A percentile compares a stretch with the other conserved stretches of the same genome.
Conservation (phyloP, 2,329 filamentous ascomycete species). For the Cucurbitaria berberidis region DNA sequence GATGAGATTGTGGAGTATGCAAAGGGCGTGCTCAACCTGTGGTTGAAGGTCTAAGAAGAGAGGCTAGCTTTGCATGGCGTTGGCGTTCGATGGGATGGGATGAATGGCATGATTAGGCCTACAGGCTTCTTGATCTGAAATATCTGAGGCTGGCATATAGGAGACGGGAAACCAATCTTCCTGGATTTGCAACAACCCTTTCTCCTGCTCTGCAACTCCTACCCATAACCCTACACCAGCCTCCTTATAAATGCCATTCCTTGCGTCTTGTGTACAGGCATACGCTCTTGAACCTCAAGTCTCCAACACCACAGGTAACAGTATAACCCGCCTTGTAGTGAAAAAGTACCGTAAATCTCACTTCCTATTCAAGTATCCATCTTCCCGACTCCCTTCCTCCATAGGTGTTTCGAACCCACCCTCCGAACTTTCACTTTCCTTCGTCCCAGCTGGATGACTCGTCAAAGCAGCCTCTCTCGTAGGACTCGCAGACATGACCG, state of each 20-base stretch:
- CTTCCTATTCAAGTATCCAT: not conserved
- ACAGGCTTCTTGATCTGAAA: not conserved
- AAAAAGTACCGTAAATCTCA: not conserved
- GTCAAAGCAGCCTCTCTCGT: conserved; percentile 11
- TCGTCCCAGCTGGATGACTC: conserved; percentile 6
- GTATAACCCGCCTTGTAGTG: not conserved
- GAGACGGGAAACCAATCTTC: conserved; percentile 4
- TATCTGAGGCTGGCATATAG: not conserved
- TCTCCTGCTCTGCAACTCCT: conserved; percentile 13
- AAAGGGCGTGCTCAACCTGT: conserved; percentile 64
- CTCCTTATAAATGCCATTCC: not conserved
- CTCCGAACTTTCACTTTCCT: not conserved
- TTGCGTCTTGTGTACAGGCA: not conserved
- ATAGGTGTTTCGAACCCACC: conserved; percentile 4
- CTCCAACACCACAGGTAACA: not conserved
- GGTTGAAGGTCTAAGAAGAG: conserved; percentile 55
- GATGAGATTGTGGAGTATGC: conserved; percentile 97
- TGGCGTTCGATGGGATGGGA: conserved; percentile 32
- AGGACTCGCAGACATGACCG: conserved; percentile 3
- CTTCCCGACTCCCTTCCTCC: not conserved
- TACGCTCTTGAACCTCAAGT: not conserved
- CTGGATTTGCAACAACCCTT: conserved; percentile 8
- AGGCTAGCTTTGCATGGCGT: conserved; percentile 28
- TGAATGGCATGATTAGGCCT: not conserved
- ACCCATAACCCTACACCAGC: conserved; percentile 3